Evolutionary conservation across 2,329 filamentous ascomycete species (phyloP), one percentile per base, ranked within the genome.

Genomic region (Clarireedia homoeocarpa): DNA sequence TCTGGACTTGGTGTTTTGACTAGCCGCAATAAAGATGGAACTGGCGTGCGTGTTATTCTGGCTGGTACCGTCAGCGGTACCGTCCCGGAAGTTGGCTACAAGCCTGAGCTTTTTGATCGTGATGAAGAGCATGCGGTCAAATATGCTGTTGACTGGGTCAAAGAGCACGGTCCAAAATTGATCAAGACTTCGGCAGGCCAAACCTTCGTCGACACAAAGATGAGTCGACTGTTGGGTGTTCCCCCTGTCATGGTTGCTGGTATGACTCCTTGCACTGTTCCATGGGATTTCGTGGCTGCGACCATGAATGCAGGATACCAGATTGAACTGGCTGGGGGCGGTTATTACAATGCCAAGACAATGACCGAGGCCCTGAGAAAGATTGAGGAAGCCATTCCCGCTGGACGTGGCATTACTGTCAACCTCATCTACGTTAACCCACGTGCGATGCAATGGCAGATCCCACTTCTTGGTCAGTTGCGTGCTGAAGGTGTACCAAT

Each of bases 11-110:
- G 94, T 68, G 89, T 95, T 47, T 78, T 99, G 61, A 99, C 94
- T 57, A 97, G 95, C 79, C 89, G 94, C 66, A 99, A 97, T 81
- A 99, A 99, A 78, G 95, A 99, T 72, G 94, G 94, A 61, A 97
- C 91, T 57, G 94, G 94, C 67, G 94, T 99, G 38, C 90, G 92
- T 59, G 91, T 99, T 62, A 96, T 99, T 63, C 81, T 99, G 57
- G 94, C 91, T 45, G 94, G 95, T 61, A 82, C 90, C n/a, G 87
- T 99, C 66, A 89, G 92, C 66, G 92, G 92, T 51, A 91, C 91
- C 20, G 87, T 95, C 58, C 79, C 81, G 34, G 94, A 97, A 72
- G 87, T 99, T 60, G 94, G 94, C 55, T 99, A 96, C 79, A 99
- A 99, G 79, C 88, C 92, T 2, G 94, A 99, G 74, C 80, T 99